phyloP scores from a whole-genome alignment of 2,329 filamentous ascomycete species.

The Beauveria bassiana region DNA sequence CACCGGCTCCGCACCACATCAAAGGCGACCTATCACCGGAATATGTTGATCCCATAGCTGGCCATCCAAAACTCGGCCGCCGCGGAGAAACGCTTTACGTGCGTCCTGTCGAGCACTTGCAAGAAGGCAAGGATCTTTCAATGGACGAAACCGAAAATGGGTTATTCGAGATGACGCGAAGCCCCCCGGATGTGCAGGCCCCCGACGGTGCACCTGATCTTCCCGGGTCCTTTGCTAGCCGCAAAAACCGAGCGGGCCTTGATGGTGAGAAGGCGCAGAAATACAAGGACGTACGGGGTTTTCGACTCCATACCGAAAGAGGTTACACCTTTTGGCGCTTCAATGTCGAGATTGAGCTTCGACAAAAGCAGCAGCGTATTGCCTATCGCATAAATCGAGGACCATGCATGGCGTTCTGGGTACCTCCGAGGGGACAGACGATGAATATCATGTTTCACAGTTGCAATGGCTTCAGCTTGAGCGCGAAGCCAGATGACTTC shows the following conservation, averaged over 20 bases:
- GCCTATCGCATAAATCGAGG: conserved; percentile 94
- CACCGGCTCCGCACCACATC: conserved; percentile 66
- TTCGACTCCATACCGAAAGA: conserved; percentile 74
- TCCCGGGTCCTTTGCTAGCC: conserved; percentile 45
- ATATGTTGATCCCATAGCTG: conserved; percentile 83
- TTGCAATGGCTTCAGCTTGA: conserved; percentile 89
- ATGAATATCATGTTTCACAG: conserved; percentile 99
- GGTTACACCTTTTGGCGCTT: conserved; percentile 97
- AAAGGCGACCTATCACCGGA: conserved; percentile 62
- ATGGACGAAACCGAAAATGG: conserved; percentile 72
- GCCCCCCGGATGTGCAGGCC: conserved; percentile 38
- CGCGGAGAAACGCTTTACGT: conserved; percentile 83
- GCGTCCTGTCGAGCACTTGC: conserved; percentile 77
- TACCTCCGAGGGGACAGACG: conserved; percentile 70
- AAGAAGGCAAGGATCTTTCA: conserved; percentile 72
- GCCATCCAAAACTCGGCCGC: conserved; percentile 76
- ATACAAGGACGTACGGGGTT: conserved; percentile 75
- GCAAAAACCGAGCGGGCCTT: conserved; percentile 42
- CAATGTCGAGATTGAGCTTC: conserved; percentile 86
- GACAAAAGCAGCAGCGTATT: conserved; percentile 69
- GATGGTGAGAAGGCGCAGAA: conserved; percentile 78
- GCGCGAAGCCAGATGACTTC: conserved; percentile 69
- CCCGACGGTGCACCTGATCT: conserved; percentile 38
- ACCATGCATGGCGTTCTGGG: conserved; percentile 87
- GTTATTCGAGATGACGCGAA: conserved; percentile 65